Percentiles rank a stretch among this genome's conserved stretches.
These are phyloP conservation scores for Tolypocladium guangdongense DNA, from an alignment of 2,329 filamentous ascomycete genomes.

Conservation along the genomic window DNA sequence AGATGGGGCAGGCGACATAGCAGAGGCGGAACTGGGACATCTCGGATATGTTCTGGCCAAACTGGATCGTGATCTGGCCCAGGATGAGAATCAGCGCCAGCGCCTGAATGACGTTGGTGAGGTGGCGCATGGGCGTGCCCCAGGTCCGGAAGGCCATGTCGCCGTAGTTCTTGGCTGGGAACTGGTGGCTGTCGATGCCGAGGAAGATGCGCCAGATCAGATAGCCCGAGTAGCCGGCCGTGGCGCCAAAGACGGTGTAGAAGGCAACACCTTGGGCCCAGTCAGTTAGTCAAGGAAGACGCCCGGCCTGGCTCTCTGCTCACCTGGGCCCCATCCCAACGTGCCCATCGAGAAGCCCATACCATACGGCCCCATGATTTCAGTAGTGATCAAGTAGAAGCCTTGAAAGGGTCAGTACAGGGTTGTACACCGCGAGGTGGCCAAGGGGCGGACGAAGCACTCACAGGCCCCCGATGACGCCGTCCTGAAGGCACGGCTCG, in stretches of 20 bases:
- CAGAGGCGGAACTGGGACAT: constrained; percentile 37
- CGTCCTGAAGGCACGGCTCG: constrained; percentile 11
- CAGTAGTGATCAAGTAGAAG: constrained; percentile 7
- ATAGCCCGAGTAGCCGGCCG: constrained; percentile 26
- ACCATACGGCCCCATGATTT: constrained; percentile 6
- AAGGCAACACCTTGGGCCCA: constrained; percentile 19
- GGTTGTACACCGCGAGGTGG: background rate
- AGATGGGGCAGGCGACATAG: constrained; percentile 39
- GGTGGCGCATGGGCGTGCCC: constrained; percentile 30
- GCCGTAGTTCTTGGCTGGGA: constrained; percentile 33
- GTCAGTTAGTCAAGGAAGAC: too few species aligned
- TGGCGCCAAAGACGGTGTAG: constrained; percentile 32
- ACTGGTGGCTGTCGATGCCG: constrained; percentile 24
- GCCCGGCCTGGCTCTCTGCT: too few species aligned
- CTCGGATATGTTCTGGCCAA: constrained; percentile 43
- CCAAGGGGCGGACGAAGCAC: background rate
- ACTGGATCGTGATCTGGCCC: constrained; percentile 38
- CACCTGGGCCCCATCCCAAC: constrained; percentile 21
- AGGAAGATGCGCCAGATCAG: constrained; percentile 34
- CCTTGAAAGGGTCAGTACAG: background rate
- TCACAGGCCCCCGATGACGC: constrained; percentile 3
- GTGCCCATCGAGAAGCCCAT: constrained; percentile 6
- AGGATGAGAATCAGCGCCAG: constrained; percentile 40
- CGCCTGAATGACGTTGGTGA: constrained; percentile 36
- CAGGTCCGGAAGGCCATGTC: constrained; percentile 37